Percentiles rank a stretch among this genome's conserved stretches.
phyloP scores from a whole-genome alignment of 345 rosid species.

The Pistacia atlantica region DNA sequence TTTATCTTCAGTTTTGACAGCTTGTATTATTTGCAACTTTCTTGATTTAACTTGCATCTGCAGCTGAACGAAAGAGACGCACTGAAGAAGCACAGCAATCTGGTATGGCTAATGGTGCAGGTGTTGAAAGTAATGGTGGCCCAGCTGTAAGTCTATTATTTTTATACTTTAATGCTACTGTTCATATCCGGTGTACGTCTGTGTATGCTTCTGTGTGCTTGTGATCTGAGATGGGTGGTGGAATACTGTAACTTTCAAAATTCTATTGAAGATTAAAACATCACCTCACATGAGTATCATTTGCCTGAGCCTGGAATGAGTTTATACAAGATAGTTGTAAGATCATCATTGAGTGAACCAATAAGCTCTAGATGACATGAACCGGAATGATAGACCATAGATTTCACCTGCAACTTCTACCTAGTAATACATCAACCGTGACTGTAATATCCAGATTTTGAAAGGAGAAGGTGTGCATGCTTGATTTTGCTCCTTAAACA shows the following conservation, averaged over 20 bases:
- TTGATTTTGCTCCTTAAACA: background rate
- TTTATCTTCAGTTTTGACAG: background rate
- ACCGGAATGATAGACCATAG: background rate
- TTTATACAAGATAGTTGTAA: background rate
- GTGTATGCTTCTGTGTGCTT: too few relatives aligned
- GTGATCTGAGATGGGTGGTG: background rate
- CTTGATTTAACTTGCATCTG: slow-evolving; percentile 19
- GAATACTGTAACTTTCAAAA: background rate
- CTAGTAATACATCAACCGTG: background rate
- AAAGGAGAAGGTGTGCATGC: background rate
- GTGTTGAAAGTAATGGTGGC: slow-evolving; percentile 50
- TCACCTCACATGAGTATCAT: background rate
- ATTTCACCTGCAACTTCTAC: background rate
- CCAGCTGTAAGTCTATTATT: slow-evolving; percentile 51
- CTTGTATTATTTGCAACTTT: background rate
- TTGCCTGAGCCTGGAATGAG: background rate
- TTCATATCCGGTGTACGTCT: too few relatives aligned
- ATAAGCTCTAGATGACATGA: background rate
- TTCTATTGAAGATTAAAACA: too few relatives aligned
- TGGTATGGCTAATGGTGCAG: slow-evolving; percentile 57
- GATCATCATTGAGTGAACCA: background rate
- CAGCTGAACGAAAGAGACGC: slow-evolving; percentile 84
- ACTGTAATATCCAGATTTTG: background rate
- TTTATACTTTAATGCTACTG: too few relatives aligned
- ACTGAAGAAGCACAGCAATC: slow-evolving; percentile 68